Evolutionary conservation across 768 basidiomycete genomes (phyloP), one percentile per base, ranked within the genome.

Genomic region (Boletus rex-veris): DNA sequence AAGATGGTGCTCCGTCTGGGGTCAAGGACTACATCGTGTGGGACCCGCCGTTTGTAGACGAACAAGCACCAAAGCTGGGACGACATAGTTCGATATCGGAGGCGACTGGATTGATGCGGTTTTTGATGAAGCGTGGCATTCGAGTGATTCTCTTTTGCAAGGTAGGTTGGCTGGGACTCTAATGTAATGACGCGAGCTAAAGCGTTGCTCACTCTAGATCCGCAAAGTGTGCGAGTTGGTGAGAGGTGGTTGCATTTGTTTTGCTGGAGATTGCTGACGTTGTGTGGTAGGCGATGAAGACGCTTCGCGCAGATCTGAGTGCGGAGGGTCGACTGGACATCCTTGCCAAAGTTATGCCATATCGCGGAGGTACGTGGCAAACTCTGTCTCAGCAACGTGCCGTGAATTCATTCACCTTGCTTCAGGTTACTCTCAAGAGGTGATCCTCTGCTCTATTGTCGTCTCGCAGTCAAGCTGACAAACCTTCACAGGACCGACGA

Each of bases 121-220:
- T 82, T 66, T 71, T 95, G 47, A 91, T 96, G 88, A 85, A 85
- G 54, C 77, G 81, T 4, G 92, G 92, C 3, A 68, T 93, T 30
- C 76, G 90, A 31, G 84, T 86, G 5, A 93, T 96, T 55, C 71
- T 96, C n/a, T 96, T 95, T 65, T 93, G 91, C 75, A 88, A 90
- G 75, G 90, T 86, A 48, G 15, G 58, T 46, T 16, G 37, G 11
- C 12, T 43, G 24, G 31, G 12, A 35, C 16, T 24, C 15, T 15
- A 28, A 9, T 21, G 40, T 28, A 16, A 45, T 14, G 14, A 40
- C 5, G 9, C 5, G 36, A 14, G 37, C 31, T 49, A 19, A 45
- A 31, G 26, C 9, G 37, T 30, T 53, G 21, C 12, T 11, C 3
- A 24, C 50, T 30, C 45, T 43, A 92, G 90, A 84, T 88, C 30